Evolutionary conservation across 495 filamentous ascomycete genomes (phyloP).

Genomic region (Astrothelium macrocarpum): DNA sequence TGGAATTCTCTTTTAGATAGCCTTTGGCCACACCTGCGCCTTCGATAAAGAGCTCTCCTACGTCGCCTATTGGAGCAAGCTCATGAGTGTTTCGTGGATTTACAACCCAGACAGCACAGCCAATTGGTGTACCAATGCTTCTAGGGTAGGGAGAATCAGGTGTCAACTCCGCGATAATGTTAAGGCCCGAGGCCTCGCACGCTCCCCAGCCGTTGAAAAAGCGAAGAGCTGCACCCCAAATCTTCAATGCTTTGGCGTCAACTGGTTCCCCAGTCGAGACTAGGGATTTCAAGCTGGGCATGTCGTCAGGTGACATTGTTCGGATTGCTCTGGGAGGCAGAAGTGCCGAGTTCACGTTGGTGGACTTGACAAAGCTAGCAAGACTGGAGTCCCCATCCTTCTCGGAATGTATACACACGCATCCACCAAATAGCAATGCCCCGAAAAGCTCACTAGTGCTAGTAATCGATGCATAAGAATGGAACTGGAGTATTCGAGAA

Average conservation of each 20-base stretch:
- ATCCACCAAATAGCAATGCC: background rate
- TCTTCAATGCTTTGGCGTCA: background rate
- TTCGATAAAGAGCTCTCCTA: background rate
- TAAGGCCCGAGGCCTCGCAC: background rate
- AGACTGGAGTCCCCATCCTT: background rate
- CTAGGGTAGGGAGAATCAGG: background rate
- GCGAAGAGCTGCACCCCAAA: background rate
- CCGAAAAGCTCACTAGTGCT: background rate
- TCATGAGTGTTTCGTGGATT: background rate
- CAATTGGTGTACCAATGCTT: background rate
- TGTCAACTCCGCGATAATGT: background rate
- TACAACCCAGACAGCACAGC: background rate
- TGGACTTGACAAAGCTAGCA: background rate
- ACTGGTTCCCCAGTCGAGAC: background rate
- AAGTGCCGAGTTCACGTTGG: background rate
- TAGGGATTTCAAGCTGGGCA: background rate
- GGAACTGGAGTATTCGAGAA: background rate
- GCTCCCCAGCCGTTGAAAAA: background rate
- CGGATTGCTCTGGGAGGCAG: background rate
- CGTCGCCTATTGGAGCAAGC: background rate
- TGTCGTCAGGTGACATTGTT: background rate
- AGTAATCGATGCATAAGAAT: background rate
- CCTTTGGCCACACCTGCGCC: background rate
- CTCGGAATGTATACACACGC: background rate
- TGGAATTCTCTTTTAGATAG: background rate